Conservation (phyloP, 768 basidiomycete species). For the Calocera cornea region DNA sequence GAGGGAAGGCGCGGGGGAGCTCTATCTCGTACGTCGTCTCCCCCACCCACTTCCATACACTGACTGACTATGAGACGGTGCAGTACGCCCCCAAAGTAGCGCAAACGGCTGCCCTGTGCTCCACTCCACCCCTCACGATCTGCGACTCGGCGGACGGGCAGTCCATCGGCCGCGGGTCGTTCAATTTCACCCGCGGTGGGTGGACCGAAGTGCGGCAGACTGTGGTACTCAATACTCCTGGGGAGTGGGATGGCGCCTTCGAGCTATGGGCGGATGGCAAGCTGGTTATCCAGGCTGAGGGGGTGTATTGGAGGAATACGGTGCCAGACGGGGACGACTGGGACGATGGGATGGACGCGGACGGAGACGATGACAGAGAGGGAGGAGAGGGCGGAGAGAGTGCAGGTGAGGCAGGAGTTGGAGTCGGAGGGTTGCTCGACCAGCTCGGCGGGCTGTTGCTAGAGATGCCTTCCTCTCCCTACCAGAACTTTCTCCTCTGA, state of each 20-base stretch:
- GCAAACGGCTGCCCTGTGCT: slow-evolving; percentile 48
- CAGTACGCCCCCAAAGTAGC: slow-evolving; percentile 66
- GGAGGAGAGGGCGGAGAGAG: background rate
- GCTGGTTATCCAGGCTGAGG: slow-evolving; percentile 32
- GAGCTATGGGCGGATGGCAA: slow-evolving; percentile 48
- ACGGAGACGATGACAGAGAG: background rate
- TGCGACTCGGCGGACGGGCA: slow-evolving; percentile 58
- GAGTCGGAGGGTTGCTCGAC: background rate
- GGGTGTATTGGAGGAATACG: slow-evolving; percentile 13
- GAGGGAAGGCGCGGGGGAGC: slow-evolving; percentile 47
- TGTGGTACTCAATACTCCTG: slow-evolving; percentile 60
- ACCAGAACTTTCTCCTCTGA: background rate
- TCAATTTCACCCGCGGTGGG: slow-evolving; percentile 42
- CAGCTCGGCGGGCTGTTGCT: background rate
- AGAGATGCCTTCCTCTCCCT: background rate
- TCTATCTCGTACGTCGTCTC: slow-evolving; percentile 37
- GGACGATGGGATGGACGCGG: slow-evolving; percentile 6
- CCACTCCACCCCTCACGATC: slow-evolving; percentile 40
- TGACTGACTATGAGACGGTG: background rate
- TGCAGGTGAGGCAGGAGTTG: background rate
- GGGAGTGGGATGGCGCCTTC: slow-evolving; percentile 52
- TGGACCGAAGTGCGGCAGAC: slow-evolving; percentile 68
- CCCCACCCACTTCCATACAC: background rate
- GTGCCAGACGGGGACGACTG: slow-evolving; percentile 4
- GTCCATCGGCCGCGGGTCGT: slow-evolving; percentile 40